These are phyloP conservation scores for Cokeromyces recurvatus DNA, from an alignment of 371 early-diverging fungal species.

Conservation along the genomic window DNA sequence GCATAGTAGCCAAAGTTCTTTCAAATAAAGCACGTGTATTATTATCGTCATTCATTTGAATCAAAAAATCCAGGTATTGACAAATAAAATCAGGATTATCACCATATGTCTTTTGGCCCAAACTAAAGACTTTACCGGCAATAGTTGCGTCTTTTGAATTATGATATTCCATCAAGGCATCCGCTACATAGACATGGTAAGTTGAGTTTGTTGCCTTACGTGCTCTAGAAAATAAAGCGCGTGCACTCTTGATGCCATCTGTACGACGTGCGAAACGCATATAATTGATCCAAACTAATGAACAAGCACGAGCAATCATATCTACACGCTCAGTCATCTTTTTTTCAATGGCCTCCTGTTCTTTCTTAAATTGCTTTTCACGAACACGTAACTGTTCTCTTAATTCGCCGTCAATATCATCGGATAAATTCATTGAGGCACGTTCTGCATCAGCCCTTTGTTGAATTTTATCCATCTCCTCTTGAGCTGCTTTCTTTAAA, in stretches of 20 bases:
- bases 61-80: slow-evolving; percentile 83
- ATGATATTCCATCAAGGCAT: slow-evolving; percentile 92
- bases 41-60: slow-evolving; percentile 86
- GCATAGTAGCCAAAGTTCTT: slow-evolving; percentile 68
- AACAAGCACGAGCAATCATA: slow-evolving; percentile 54
- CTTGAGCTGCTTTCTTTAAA: slow-evolving; percentile 42
- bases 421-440: slow-evolving; percentile 45
- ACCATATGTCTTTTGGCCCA: slow-evolving; percentile 77
- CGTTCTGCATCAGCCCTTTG: slow-evolving; percentile 43
- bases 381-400: slow-evolving; percentile 68
- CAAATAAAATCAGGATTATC: slow-evolving; percentile 70
- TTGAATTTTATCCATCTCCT: slow-evolving; percentile 44
- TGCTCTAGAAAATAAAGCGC: slow-evolving; percentile 77
- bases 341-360: slow-evolving; percentile 60
- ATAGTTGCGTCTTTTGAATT: slow-evolving; percentile 78
- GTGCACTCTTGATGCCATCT: slow-evolving; percentile 75
- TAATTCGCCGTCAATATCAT: slow-evolving; percentile 78
- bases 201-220: slow-evolving; percentile 72
- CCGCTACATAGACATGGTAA: slow-evolving; percentile 82
- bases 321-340: slow-evolving; percentile 58
- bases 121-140: slow-evolving; percentile 90
- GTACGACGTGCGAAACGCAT: slow-evolving; percentile 81
- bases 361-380: slow-evolving; percentile 61
- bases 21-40: slow-evolving; percentile 90
- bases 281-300: slow-evolving; percentile 83